Conservation (phyloP, 2,329 filamentous ascomycete species). For the Akanthomyces dipterigenus region DNA sequence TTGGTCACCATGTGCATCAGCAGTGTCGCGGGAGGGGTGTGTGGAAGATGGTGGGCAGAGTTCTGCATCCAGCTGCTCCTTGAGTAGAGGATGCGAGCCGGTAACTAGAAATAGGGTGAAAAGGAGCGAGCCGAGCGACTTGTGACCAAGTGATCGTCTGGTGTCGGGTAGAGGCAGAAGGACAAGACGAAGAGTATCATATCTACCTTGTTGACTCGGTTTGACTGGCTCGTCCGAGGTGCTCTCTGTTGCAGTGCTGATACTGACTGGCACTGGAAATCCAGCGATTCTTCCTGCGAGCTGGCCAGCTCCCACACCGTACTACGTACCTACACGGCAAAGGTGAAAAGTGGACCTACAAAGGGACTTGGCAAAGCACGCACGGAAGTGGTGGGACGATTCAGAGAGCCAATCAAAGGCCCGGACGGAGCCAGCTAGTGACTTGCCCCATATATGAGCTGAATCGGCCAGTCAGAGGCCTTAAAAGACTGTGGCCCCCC, state of each 20-base stretch:
- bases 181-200: not conserved
- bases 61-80: not conserved
- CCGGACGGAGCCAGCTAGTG: conserved; percentile 17
- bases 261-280: no score
- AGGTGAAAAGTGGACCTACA: not conserved
- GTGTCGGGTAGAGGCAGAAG: not conserved
- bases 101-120: not conserved
- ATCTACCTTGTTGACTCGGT: not conserved
- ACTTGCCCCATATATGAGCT: conserved; percentile 31
- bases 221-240: not conserved
- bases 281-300: not conserved
- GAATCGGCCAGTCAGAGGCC: conserved; percentile 45
- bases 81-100: not conserved
- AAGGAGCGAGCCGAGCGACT: not conserved
- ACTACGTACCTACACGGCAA: no score
- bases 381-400: not conserved
- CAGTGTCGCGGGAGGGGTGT: not conserved
- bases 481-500: conserved; percentile 36
- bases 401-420: not conserved
- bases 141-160: not conserved
- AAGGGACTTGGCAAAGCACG: not conserved
- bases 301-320: not conserved
- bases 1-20: no score
- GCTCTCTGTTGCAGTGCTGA: no score
- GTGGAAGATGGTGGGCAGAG: not conserved